Evolutionary conservation across 2,329 filamentous ascomycete genomes (phyloP), one percentile per base, ranked within the genome.

Genomic region (Hymenoscyphus linearis): DNA sequence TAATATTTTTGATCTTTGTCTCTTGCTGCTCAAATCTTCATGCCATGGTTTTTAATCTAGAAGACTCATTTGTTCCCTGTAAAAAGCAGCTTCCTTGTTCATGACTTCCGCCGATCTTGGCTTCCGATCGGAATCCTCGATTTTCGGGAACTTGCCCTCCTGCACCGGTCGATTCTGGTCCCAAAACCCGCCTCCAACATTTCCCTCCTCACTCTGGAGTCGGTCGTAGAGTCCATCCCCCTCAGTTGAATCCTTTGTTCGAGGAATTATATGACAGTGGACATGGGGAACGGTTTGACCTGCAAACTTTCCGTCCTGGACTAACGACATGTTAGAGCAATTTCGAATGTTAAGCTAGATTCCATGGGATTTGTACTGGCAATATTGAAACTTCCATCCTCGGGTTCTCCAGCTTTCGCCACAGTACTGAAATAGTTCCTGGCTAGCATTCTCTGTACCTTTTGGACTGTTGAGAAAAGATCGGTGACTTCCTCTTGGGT

Each of bases 231-330:
- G 83, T 63, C 84, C 85, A 75, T 96, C 93, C 9, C 80, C 83
- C 55, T 84, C 80, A 65, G 55, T 72, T 74, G 81, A 72, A 59
- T 85, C 80, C 61, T 77, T 78, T 62, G 78, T 79, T 37, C 93
- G 79, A 22, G 93, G 93, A 59, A 97, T 93, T 55, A 97, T 84
- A 77, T 99, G 95, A 27, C 92, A 89, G 76, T 99, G 95, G 14
- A 97, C 86, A 76, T 99, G 95, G 9, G 91, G 82, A 52, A 99
- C 93, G 61, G 91, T 96, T 82, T 99, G 95, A 0, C 95, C 95
- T 0, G 95, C 91, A 62, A 92, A 91, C 35, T 81, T 78, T 22
- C 95, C 95, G 74, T 99, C 95, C 74, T 99, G 95, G n/a, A 99
- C 31, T 31, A 31, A 31, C 31, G 10, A 31, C 10, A 31, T 9